Conservation (phyloP, 495 filamentous ascomycete species). For the Ramalina intermedia region DNA sequence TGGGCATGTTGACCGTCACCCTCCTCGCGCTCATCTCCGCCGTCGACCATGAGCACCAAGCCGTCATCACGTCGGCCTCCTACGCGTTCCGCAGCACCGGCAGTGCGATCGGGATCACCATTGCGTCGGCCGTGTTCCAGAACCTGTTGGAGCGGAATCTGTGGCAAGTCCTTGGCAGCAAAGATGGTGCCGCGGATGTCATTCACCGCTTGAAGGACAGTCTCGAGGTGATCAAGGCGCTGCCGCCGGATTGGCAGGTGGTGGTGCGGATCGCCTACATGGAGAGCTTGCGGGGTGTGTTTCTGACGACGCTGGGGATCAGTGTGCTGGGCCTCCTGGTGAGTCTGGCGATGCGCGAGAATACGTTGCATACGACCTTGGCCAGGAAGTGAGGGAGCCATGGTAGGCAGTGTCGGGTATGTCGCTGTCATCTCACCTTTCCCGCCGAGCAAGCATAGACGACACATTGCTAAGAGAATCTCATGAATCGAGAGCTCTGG, state of each 20-base stretch:
- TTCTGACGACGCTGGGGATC: slow-evolving; percentile 50
- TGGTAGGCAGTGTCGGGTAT: too few species aligned
- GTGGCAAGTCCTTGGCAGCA: slow-evolving; percentile 52
- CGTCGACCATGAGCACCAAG: slow-evolving; percentile 58
- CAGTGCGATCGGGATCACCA: slow-evolving; percentile 16
- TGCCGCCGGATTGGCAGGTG: slow-evolving; percentile 56
- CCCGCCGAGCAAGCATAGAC: too few species aligned
- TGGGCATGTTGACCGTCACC: slow-evolving; percentile 51
- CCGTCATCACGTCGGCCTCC: slow-evolving; percentile 9
- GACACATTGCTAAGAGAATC: too few species aligned
- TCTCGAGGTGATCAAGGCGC: slow-evolving; percentile 53
- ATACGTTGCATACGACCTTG: slow-evolving; percentile 60
- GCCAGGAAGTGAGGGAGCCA: slow-evolving; percentile 29
- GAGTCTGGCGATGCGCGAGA: slow-evolving; percentile 59
- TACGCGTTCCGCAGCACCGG: slow-evolving; percentile 11
- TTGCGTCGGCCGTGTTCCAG: slow-evolving; percentile 20
- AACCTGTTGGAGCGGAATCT: slow-evolving; percentile 40
- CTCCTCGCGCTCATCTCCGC: slow-evolving; percentile 53
- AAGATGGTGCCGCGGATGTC: slow-evolving; percentile 48
- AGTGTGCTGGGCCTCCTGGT: slow-evolving; percentile 42
- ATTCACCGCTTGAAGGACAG: slow-evolving; percentile 59
- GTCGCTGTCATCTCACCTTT: too few species aligned
- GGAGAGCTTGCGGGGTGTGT: slow-evolving; percentile 61
- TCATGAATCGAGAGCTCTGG: too few species aligned
- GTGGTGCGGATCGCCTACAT: slow-evolving; percentile 62